phyloP scores from a whole-genome alignment of 2,329 filamentous ascomycete species.

The Fusarium tupiense region DNA sequence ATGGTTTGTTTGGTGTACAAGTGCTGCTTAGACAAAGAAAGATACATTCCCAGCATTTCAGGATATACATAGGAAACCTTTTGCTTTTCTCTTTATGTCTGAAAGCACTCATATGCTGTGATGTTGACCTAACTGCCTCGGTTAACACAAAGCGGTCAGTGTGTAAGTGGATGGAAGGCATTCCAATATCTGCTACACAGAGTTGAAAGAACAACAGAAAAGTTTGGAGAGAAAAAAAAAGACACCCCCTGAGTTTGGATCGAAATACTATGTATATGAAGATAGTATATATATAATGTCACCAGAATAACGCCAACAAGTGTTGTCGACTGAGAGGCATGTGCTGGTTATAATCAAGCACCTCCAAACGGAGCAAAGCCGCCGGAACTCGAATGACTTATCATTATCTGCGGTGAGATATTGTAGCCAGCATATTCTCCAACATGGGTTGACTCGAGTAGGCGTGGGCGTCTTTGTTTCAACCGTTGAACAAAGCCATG shows the following conservation, averaged over 20 bases:
- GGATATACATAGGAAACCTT: no score
- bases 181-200: background rate
- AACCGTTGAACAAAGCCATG: slow-evolving; percentile 10
- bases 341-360: background rate
- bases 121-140: background rate
- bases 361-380: background rate
- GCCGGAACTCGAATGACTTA: background rate
- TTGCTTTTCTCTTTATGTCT: background rate
- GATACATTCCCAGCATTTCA: background rate
- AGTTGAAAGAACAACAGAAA: background rate
- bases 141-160: slow-evolving; percentile 12
- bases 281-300: background rate
- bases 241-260: no score
- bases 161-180: background rate
- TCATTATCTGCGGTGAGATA: background rate
- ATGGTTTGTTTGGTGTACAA: background rate
- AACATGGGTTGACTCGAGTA: background rate
- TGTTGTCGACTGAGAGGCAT: background rate
- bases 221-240: no score
- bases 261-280: background rate
- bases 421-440: background rate
- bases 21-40: background rate
- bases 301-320: background rate
- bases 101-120: background rate
- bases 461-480: background rate